Evolutionary conservation across 768 basidiomycete species (phyloP).

Genomic region (Kwoniella europaea): DNA sequence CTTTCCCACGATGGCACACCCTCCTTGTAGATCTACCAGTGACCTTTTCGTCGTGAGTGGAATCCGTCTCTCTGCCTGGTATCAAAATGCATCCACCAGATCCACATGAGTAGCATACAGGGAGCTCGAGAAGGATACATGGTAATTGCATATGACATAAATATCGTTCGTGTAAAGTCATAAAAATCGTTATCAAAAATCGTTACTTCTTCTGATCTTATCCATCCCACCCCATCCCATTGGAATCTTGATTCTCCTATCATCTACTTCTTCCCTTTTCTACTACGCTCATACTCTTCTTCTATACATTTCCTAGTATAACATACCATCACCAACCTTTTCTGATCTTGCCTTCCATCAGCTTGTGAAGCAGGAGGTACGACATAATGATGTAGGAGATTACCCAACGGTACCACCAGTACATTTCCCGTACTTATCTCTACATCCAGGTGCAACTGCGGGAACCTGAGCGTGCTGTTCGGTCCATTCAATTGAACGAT

Average conservation of each 20-base stretch:
- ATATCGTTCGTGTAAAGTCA: neutral
- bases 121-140: no score
- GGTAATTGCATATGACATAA: neutral
- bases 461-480: neutral
- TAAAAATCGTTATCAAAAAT: neutral
- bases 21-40: no score
- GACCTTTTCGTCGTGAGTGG: no score
- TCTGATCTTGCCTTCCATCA: neutral
- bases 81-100: no score
- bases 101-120: no score
- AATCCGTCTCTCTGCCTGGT: no score
- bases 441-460: slow-evolving; percentile 2
- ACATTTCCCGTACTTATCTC: neutral
- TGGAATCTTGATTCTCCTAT: neutral
- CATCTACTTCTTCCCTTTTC: neutral
- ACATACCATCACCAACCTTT: neutral
- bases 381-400: slow-evolving; percentile 5
- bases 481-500: slow-evolving; percentile 1
- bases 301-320: neutral
- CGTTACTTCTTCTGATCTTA: neutral
- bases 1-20: no score
- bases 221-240: neutral
- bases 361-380: neutral
- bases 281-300: neutral
- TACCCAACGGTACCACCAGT: slow-evolving; percentile 1